Evolutionary conservation across 441 rosid species (phyloP), one percentile per base, ranked within the genome.

Genomic region (Adansonia madagascariensis): DNA sequence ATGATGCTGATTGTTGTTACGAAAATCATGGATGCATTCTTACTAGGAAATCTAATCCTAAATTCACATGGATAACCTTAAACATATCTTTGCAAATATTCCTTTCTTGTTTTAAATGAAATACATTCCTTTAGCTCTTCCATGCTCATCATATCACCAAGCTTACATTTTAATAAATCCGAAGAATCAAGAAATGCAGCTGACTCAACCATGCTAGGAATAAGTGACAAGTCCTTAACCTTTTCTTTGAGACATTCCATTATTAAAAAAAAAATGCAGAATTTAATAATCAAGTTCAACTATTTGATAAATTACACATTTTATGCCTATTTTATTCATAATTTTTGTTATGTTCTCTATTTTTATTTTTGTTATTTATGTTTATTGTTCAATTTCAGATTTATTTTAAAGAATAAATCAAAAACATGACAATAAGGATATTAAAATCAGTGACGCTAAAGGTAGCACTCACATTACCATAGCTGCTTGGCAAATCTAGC

Each of bases 191-290:
- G 71, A 72, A 82, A 80, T 41, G 79, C 39, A 18, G 78, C 59
- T 69, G 77, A 56, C 56, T 81, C 77, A 4, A 57, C 78, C 56
- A 76, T 74, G 52, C 78, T 78, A 0, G 80, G 80, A 31, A 49
- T 46, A n/a, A 64, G 75, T 35, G 84, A 74, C n/a, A 73, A 84
- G 73, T 80, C 84, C 75, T 85, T 72, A 6, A 85, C 10, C 70
- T 85, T 83, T 41, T 22, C 89, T 79, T 81, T 84, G 18, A 80
- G 35, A 78, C 63, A 56, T 61, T 89, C 89, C 91, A 88, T 85
- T 85, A 90, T 2, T 69, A 59, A 71, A 17, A 47, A 6, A 6
- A 53, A 17, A 44, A 12, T 9, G 41, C 31, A n/a, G n/a, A 65
- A 63, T 57, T 18, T 63, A 43, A 75, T 53, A 20, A 59, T 18